Evolutionary conservation across 2,329 filamentous ascomycete genomes (phyloP), one percentile per base, ranked within the genome.

Genomic region (Colletotrichum tabaci): DNA sequence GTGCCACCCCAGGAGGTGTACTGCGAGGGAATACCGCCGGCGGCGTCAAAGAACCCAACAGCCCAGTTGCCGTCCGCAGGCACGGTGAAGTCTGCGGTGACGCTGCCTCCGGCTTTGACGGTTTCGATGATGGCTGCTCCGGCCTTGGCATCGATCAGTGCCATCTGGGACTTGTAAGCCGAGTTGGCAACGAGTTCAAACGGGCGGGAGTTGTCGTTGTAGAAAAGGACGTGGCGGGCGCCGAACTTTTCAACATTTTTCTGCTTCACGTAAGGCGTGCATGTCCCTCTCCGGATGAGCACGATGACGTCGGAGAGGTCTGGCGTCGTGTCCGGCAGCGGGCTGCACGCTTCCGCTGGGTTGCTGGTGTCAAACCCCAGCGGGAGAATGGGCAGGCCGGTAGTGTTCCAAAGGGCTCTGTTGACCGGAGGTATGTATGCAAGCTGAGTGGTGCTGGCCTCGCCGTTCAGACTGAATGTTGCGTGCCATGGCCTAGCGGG

Each of bases 1-100:
- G 79, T 82, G 5, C 82, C 81, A 6, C 84, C 84, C 82, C 84
- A 86, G 52, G 79, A 81, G 21, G 81, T 85, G 69, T 79, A 86
- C 3, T 76, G 78, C 64, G 78, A 81, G 23, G 84, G 76, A 21
- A 80, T 81, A 2, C 83, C 83, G 13, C 80, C 83, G 2, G 73
- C 72, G 0, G 76, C 56, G 30, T 77, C 71, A 26, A 73, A 67
- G 62, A 78, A 61, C 10, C 73, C 73, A 12, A 77, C 74, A 0
- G 75, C 73, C 40, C 56, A 62, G n/a, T 57, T 38, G 21, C 21
- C 40, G 13, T 72, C 64, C 6, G 47, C 23, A 2, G 61, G 69
- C 3, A 30, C 21, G 12, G 71, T 61, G 61, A 74, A 74, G 47
- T 74, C 72, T 9, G 56, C 72, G 2, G 69, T 74, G 16, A 74